Evolutionary conservation across 225 moss, liverwort and hornwort genomes (phyloP), one percentile per base, ranked within the genome.

Genomic region (Bryoerythrophyllum caledonicum): DNA sequence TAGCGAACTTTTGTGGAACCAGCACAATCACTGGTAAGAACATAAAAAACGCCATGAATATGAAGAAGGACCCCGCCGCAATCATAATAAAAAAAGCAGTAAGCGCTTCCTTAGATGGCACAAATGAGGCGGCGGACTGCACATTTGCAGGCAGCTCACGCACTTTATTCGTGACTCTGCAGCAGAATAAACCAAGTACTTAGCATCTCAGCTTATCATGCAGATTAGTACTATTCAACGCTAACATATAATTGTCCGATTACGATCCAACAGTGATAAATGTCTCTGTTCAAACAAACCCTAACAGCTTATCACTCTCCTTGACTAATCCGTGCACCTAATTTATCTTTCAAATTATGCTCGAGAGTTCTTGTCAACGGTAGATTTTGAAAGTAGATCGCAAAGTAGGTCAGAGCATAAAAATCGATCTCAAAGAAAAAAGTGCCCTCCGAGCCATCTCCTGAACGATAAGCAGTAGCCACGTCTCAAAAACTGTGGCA

Each of bases 91-190:
- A 78, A 70, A 94, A 99, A 46, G 84, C 90, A 57, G 87, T 88
- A 12, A 99, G 82, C 64, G 91, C 87, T 73, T 91, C 84, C 81
- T 81, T 89, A 53, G 97, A 99, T 15, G 97, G 97, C 86, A 99
- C 83, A 84, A 75, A 88, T 60, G 90, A 89, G 16, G 88, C 63
- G 53, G 90, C 93, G 46, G 82, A 90, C 71, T 93, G 91, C 57
- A 99, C 94, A 76, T 74, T 90, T 72, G 87, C 91, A 10, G 97
- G 97, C 76, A 90, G 84, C 79, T 94, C 91, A 43, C 86, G 88
- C 3, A 94, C 94, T 81, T 86, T 86, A 74, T 89, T 94, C 65
- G 93, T 87, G 25, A 99, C 97, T 68, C 93, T 96, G 93, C 71
- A 74, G 80, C 43, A 82, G 16, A 68, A 59, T 15, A 16, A 38